These are phyloP conservation scores for Schoenoplectus tabernaemontani DNA, from an alignment of 202 grass and related monocot species.

Conservation along the genomic window DNA sequence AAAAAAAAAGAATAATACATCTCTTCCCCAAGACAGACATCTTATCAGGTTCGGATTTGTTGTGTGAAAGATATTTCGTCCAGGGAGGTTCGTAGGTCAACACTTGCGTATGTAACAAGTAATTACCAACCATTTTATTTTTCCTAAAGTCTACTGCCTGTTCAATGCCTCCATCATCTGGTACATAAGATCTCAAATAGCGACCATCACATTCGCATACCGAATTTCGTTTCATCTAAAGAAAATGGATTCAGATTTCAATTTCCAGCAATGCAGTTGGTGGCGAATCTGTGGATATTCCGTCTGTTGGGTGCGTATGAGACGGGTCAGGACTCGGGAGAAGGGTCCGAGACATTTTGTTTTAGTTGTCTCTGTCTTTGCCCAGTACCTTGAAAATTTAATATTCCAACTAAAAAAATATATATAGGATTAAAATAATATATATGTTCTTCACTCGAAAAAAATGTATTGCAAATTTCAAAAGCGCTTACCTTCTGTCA, in stretches of 20 bases:
- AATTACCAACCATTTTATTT: not conserved
- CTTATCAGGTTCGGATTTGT: not conserved
- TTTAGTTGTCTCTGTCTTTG: not conserved
- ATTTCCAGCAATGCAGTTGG: not conserved
- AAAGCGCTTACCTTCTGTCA: not conserved
- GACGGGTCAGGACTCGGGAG: not conserved
- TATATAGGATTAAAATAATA: too few relatives aligned
- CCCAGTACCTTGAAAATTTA: not conserved
- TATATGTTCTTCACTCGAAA: too few relatives aligned
- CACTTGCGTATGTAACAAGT: slow-evolving; percentile 6
- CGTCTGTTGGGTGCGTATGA: not conserved
- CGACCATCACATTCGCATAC: not conserved
- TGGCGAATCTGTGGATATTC: not conserved
- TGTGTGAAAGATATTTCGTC: not conserved
- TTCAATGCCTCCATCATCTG: not conserved
- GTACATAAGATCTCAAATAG: not conserved
- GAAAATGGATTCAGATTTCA: not conserved
- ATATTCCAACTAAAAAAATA: not conserved
- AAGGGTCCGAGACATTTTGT: not conserved
- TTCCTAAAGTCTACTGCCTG: slow-evolving; percentile 2
- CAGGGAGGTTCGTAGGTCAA: not conserved
- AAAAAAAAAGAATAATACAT: not conserved
- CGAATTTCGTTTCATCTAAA: too few relatives aligned
- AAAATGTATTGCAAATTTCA: not conserved
- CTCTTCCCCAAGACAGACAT: not conserved